Evolutionary conservation across 2,329 filamentous ascomycete species (phyloP).

Genomic region (Fusarium continuum): DNA sequence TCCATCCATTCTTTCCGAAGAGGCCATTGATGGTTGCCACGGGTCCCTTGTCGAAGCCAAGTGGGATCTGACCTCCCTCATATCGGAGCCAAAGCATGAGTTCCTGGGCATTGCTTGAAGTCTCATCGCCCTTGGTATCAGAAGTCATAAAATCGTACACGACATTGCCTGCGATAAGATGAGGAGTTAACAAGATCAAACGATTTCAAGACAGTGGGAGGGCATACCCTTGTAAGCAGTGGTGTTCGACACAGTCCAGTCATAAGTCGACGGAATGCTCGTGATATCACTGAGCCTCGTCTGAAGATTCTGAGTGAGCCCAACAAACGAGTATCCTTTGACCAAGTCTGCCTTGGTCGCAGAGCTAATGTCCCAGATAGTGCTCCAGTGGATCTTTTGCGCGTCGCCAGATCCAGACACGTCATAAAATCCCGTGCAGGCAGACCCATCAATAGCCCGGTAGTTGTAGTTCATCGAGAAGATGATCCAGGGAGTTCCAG

Average conservation of each 20-base stretch:
- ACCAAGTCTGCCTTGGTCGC: slow-evolving; percentile 5
- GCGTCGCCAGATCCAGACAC: slow-evolving; percentile 5
- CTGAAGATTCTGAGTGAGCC: slow-evolving; percentile 20
- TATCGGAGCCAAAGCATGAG: slow-evolving; percentile 33
- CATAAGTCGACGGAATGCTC: slow-evolving; percentile 22
- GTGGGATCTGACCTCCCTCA: slow-evolving; percentile 23
- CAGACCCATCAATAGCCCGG: slow-evolving; percentile 19
- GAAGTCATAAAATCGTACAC: slow-evolving; percentile 36
- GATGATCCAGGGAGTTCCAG: slow-evolving; percentile 27
- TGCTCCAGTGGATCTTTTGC: slow-evolving; percentile 6
- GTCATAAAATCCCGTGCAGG: slow-evolving; percentile 21
- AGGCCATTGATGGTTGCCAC: slow-evolving; percentile 28
- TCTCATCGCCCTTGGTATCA: slow-evolving; percentile 27
- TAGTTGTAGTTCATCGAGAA: slow-evolving; percentile 38
- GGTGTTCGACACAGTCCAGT: slow-evolving; percentile 8
- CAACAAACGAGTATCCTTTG: slow-evolving; percentile 33
- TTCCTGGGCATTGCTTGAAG: slow-evolving; percentile 15
- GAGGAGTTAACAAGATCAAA: neutral
- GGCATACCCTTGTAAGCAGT: slow-evolving; percentile 29
- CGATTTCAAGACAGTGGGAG: neutral
- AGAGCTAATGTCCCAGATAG: slow-evolving; percentile 27
- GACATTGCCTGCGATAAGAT: slow-evolving; percentile 8
- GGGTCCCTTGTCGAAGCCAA: slow-evolving; percentile 24
- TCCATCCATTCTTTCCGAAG: slow-evolving; percentile 30
- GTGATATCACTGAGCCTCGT: slow-evolving; percentile 18